A percentile compares a stretch with the other conserved stretches of the same genome.
These are phyloP conservation scores for Paramecium biaurelia DNA, from an alignment of 73 alveolate species.

Conservation along the genomic window DNA sequence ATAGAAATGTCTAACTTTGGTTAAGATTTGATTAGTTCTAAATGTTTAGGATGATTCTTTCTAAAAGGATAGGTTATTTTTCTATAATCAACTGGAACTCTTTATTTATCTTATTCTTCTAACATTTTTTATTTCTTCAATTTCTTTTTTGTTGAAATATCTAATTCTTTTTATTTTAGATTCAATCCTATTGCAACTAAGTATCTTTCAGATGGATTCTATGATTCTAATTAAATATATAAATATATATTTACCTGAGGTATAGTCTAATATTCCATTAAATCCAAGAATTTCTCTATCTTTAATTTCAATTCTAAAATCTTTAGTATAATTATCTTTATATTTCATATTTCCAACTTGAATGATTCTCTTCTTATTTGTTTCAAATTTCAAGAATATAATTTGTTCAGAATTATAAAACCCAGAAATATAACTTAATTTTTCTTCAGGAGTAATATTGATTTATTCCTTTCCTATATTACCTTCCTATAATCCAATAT, in stretches of 20 bases:
- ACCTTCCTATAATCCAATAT: not conserved
- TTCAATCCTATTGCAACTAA: slow-evolving; percentile 39
- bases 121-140: not conserved
- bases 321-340: not conserved
- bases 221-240: not conserved
- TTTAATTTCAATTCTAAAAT: slow-evolving; percentile 30
- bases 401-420: not conserved
- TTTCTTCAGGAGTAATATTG: not conserved
- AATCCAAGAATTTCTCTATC: slow-evolving; percentile 8
- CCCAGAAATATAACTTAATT: slow-evolving; percentile 32
- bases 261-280: slow-evolving; percentile 7
- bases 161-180: not conserved
- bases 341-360: not conserved
- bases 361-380: not conserved
- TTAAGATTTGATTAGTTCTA: slow-evolving; percentile 6
- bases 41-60: not conserved
- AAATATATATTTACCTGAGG: not conserved
- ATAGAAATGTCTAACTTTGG: not conserved
- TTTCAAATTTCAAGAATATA: slow-evolving; percentile 11
- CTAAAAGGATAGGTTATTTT: not conserved
- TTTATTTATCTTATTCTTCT: not conserved
- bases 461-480: not conserved
- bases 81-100: not conserved
- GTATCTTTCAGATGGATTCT: slow-evolving; percentile 8
- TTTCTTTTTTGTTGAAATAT: not conserved